Percentiles rank a stretch among this genome's conserved stretches.
Conservation (phyloP, 2,329 filamentous ascomycete genomes). For the Myriosclerotinia curreyana region DNA sequence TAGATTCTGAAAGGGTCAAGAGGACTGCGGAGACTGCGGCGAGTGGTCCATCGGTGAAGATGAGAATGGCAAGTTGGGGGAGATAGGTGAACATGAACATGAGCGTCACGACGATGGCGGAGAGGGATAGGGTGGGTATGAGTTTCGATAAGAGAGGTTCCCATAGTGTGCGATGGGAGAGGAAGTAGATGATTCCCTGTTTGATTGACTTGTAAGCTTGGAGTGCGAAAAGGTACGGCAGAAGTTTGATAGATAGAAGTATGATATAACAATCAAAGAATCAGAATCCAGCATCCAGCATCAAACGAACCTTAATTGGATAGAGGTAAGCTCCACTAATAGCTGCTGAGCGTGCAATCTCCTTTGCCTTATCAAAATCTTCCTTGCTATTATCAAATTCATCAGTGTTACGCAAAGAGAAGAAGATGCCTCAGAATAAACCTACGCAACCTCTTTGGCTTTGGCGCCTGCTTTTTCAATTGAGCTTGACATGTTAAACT, state of each 20-base stretch:
- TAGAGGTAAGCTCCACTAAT: slow-evolving; percentile 81
- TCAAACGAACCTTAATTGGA: slow-evolving; percentile 61
- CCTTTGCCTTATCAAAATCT: slow-evolving; percentile 66
- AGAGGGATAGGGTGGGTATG: slow-evolving; percentile 64
- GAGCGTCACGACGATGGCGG: slow-evolving; percentile 65
- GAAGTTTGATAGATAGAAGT: slow-evolving; percentile 24
- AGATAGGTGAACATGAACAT: slow-evolving; percentile 90
- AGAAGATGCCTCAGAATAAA: slow-evolving; percentile 13
- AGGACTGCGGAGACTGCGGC: slow-evolving; percentile 71
- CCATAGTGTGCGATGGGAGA: slow-evolving; percentile 55
- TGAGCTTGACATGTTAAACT: slow-evolving; percentile 30
- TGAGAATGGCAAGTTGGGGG: slow-evolving; percentile 77
- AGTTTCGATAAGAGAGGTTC: slow-evolving; percentile 56
- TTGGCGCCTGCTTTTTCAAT: slow-evolving; percentile 36
- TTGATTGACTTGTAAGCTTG: slow-evolving; percentile 21
- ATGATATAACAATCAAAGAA: slow-evolving; percentile 10
- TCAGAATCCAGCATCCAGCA: not conserved
- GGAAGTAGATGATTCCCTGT: slow-evolving; percentile 59
- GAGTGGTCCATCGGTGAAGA: slow-evolving; percentile 80
- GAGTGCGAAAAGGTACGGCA: slow-evolving; percentile 18
- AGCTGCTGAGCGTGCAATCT: slow-evolving; percentile 64
- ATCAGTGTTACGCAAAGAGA: not conserved
- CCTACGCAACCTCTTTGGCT: slow-evolving; percentile 40
- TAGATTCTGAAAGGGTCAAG: slow-evolving; percentile 62
- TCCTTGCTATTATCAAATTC: slow-evolving; percentile 50